Conservation (phyloP, 305 asterid genomes). For the Striga hermonthica region DNA sequence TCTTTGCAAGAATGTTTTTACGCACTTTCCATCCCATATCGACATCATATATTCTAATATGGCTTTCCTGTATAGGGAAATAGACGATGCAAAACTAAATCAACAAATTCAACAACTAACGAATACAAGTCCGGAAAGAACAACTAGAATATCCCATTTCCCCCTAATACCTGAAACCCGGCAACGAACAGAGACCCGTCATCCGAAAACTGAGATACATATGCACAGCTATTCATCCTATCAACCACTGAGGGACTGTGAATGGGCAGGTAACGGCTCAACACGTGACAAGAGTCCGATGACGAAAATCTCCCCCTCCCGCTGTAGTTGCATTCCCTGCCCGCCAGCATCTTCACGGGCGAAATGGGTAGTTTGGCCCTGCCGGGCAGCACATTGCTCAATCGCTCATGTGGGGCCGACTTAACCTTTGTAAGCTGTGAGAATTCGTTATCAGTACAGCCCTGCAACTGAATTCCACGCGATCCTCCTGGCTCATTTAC, state of each 20-base stretch:
- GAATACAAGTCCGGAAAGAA: conserved; percentile 2
- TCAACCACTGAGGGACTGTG: conserved; percentile 59
- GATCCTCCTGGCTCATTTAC: conserved; percentile 35
- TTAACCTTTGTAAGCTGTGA: conserved; percentile 49
- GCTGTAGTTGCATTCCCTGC: conserved; percentile 69
- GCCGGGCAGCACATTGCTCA: conserved; percentile 46
- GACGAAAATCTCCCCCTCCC: conserved; percentile 82
- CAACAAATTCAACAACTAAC: conserved; percentile 7
- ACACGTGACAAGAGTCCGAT: conserved; percentile 75
- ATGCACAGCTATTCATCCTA: conserved; percentile 60
- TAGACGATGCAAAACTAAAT: background rate
- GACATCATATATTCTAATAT: conserved; percentile 65
- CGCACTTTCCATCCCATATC: conserved; percentile 68
- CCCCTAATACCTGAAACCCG: conserved; percentile 97
- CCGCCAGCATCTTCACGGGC: conserved; percentile 70
- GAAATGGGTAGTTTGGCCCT: conserved; percentile 50
- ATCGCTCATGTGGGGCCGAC: conserved; percentile 50
- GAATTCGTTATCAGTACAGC: conserved; percentile 58
- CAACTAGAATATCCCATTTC: conserved; percentile 12
- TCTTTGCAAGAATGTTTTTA: conserved; percentile 63
- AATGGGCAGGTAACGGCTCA: conserved; percentile 72
- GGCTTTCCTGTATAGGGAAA: conserved; percentile 50
- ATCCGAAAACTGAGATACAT: conserved; percentile 78
- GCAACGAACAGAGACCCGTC: conserved; percentile 92
- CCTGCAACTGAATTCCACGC: conserved; percentile 24